These are phyloP conservation scores for Monotropa hypopitys DNA, from an alignment of 179 eudicot genomes.

Conservation along the genomic window DNA sequence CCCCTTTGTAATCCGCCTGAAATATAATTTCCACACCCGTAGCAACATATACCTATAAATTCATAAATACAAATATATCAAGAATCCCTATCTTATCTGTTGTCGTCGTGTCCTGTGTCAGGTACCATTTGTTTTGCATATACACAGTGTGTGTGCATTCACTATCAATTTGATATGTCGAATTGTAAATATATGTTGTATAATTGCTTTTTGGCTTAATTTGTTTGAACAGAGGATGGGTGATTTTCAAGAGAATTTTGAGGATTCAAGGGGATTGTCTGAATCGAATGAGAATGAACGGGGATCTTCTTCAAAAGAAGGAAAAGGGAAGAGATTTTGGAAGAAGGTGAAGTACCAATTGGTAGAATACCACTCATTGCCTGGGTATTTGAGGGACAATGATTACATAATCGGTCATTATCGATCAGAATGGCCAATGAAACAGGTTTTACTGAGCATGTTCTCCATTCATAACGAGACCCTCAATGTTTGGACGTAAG, in stretches of 20 bases:
- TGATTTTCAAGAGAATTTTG: slow-evolving; percentile 8
- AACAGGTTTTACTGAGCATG: slow-evolving; percentile 61
- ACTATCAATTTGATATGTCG: background rate
- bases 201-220: background rate
- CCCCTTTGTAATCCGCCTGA: background rate
- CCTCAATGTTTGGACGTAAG: slow-evolving; percentile 95
- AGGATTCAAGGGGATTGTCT: background rate
- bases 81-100: background rate
- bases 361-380: slow-evolving; percentile 71
- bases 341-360: slow-evolving; percentile 79
- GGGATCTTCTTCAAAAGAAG: slow-evolving; percentile 17
- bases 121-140: background rate
- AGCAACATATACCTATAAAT: background rate
- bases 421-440: slow-evolving; percentile 73
- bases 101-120: background rate
- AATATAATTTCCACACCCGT: background rate
- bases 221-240: slow-evolving; percentile 16
- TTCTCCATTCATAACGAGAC: slow-evolving; percentile 84
- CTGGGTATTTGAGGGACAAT: slow-evolving; percentile 73
- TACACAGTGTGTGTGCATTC: background rate
- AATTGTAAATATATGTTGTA: background rate
- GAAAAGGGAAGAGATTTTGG: slow-evolving; percentile 71
- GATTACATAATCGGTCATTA: slow-evolving; percentile 73
- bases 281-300: slow-evolving; percentile 8
- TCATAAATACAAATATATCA: background rate